Evolutionary conservation across 306 rosid species (phyloP), one percentile per base, ranked within the genome.

Genomic region (Medicago ruthenica): DNA sequence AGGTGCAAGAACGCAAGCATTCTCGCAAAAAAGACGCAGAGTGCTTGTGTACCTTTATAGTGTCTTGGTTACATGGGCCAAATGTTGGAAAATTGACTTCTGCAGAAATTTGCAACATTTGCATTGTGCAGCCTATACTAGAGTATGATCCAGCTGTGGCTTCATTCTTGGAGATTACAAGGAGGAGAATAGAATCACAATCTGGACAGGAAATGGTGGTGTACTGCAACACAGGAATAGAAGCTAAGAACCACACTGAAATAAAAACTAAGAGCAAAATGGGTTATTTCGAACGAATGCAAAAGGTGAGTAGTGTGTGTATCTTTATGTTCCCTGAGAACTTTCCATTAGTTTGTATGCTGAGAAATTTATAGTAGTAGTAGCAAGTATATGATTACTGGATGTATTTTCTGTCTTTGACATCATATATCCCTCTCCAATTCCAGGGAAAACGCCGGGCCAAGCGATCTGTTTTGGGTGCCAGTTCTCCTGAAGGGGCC

Each of bases 51-150:
- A 69, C 36, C 54, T 89, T 84, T 78, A 13, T 76, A 53, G 84
- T 91, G 45, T 37, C 0, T 3, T 93, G 97, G 97, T 74, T 67
- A 66, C 90, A 83, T 13, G 98, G 98, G 62, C 98, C 94, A 48
- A 76, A 73, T 59, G 73, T 53, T 45, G 87, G 83, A 16, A 64
- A 54, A 10, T 34, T 82, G 48, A 73, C 88, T 9, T 6, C 31
- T 31, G 22, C 82, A 31, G 13, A 40, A 13, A 42, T 91, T 45
- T 91, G 64, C 7, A 71, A 78, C 51, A 86, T 89, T 41, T 93
- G 97, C 64, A 13, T 67, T 50, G 78, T 89, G 60, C 88, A 80
- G 76, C 69, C 84, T 54, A n/a, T 20, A 36, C 2, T 50, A 10
- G 76, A 85, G 74, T 34, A 64, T 15, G 77, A 88, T 78, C 82